Conservation (phyloP, 345 rosid genomes). For the Syzygium grande region DNA sequence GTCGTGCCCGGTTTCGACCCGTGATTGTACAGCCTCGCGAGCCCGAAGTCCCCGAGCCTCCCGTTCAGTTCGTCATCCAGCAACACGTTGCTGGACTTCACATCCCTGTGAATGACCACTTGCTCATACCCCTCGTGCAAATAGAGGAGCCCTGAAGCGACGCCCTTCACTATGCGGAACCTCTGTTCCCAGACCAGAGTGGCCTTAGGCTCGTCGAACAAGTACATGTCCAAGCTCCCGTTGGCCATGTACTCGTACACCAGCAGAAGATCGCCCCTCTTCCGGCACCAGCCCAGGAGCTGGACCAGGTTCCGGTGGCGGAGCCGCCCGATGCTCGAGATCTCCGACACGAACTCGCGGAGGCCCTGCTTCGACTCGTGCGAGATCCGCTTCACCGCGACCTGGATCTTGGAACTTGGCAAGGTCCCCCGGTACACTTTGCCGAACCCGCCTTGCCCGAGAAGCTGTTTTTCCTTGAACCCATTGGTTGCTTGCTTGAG, state of each 20-base stretch:
- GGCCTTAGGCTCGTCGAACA: conserved; percentile 43
- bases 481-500: conserved; percentile 65
- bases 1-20: conserved; percentile 81
- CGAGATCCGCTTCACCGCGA: conserved; percentile 75
- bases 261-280: conserved; percentile 56
- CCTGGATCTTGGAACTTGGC: conserved; percentile 30
- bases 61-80: conserved; percentile 73
- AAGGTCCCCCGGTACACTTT: conserved; percentile 70
- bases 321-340: conserved; percentile 81
- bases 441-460: conserved; percentile 85
- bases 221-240: conserved; percentile 79
- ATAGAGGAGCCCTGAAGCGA: conserved; percentile 74
- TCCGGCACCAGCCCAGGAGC: conserved; percentile 76
- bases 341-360: conserved; percentile 80
- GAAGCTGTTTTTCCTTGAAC: conserved; percentile 56
- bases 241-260: conserved; percentile 90
- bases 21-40: conserved; percentile 74
- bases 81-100: conserved; percentile 82
- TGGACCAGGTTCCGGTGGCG: conserved; percentile 87
- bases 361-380: conserved; percentile 83
- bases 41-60: conserved; percentile 84
- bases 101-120: conserved; percentile 80
- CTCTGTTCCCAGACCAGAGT: conserved; percentile 76
- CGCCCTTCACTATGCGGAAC: conserved; percentile 55
- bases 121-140: conserved; percentile 90